A percentile compares a stretch with the other conserved stretches of the same genome.
phyloP scores from a whole-genome alignment of 768 basidiomycete species.

The Stropharia rugosoannulata region DNA sequence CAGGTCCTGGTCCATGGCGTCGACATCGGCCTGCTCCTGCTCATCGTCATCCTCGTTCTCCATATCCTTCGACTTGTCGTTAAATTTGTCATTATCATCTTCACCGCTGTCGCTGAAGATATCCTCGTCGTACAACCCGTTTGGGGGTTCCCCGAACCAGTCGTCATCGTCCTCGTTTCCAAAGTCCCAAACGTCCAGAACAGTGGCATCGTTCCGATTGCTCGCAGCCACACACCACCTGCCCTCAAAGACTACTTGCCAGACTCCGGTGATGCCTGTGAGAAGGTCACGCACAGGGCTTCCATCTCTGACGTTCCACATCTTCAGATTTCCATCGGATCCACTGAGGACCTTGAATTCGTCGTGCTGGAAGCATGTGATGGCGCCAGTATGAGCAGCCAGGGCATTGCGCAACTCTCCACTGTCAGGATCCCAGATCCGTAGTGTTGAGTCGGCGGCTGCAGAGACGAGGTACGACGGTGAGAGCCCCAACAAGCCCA shows the following conservation, averaged over 20 bases:
- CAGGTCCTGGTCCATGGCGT: constrained; percentile 76
- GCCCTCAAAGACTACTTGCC: constrained; percentile 97
- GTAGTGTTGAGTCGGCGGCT: constrained; percentile 92
- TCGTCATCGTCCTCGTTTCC: constrained; percentile 74
- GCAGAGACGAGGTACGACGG: constrained; percentile 92
- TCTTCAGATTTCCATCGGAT: constrained; percentile 93
- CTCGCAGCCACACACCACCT: constrained; percentile 94
- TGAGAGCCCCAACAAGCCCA: constrained; percentile 89
- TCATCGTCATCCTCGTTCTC: constrained; percentile 35
- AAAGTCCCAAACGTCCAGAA: constrained; percentile 91
- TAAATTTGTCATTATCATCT: constrained; percentile 34
- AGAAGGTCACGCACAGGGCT: constrained; percentile 84
- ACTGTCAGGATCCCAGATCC: constrained; percentile 90
- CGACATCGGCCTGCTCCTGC: constrained; percentile 58
- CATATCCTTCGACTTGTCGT: constrained; percentile 7
- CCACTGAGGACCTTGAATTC: constrained; percentile 97
- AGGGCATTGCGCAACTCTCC: constrained; percentile 81
- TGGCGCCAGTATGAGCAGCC: constrained; percentile 93
- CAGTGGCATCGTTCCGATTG: constrained; percentile 73
- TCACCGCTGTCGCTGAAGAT: constrained; percentile 56
- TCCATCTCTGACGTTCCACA: constrained; percentile 95
- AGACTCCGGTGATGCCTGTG: constrained; percentile 91
- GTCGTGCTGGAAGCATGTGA: constrained; percentile 98
- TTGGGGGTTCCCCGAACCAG: constrained; percentile 79
- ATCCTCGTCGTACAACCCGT: constrained; percentile 73